Evolutionary conservation across 768 basidiomycete species (phyloP).

Genomic region (Phylloporus sp.): DNA sequence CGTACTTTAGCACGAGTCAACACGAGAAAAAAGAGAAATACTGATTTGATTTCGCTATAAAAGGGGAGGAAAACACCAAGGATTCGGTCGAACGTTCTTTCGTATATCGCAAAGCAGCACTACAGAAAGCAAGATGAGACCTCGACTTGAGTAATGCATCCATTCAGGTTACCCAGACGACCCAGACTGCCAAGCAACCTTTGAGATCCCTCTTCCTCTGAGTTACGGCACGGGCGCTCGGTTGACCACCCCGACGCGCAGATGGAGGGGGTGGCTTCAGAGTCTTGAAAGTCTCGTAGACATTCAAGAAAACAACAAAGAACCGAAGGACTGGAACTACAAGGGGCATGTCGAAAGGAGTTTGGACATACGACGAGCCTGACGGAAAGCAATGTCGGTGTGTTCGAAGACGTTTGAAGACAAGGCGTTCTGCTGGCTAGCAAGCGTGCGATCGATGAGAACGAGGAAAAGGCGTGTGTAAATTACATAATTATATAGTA

Average conservation of each 20-base stretch:
- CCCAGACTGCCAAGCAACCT: constrained; percentile 78
- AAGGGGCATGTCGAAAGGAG: constrained; percentile 49
- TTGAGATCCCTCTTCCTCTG: constrained; percentile 84
- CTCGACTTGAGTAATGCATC: constrained; percentile 4
- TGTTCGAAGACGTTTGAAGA: constrained; percentile 1
- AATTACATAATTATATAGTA: constrained; percentile 24
- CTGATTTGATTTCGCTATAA: constrained; percentile 75
- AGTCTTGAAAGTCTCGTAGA: constrained; percentile 82
- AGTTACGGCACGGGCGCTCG: constrained; percentile 60
- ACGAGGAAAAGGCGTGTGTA: constrained; percentile 7
- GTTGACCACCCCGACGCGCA: constrained; percentile 46
- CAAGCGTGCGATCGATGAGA: constrained; percentile 19
- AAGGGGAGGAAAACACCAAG: constrained; percentile 75
- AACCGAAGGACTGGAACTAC: constrained; percentile 63
- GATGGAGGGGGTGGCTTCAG: constrained; percentile 61
- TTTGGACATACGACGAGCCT: constrained; percentile 5
- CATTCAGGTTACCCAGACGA: constrained; percentile 64
- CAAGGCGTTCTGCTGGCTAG: constrained; percentile 1
- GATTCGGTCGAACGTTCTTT: constrained; percentile 58
- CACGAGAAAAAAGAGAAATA: constrained; percentile 68
- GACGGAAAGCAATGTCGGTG: constrained; percentile 1
- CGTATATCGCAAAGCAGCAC: constrained; percentile 67
- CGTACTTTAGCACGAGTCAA: constrained; percentile 70
- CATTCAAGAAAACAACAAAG: constrained; percentile 68
- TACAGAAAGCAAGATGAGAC: constrained; percentile 29